These are phyloP conservation scores for Sphagnum tenellum DNA, from an alignment of 225 moss, liverwort and hornwort genomes.

Conservation along the genomic window DNA sequence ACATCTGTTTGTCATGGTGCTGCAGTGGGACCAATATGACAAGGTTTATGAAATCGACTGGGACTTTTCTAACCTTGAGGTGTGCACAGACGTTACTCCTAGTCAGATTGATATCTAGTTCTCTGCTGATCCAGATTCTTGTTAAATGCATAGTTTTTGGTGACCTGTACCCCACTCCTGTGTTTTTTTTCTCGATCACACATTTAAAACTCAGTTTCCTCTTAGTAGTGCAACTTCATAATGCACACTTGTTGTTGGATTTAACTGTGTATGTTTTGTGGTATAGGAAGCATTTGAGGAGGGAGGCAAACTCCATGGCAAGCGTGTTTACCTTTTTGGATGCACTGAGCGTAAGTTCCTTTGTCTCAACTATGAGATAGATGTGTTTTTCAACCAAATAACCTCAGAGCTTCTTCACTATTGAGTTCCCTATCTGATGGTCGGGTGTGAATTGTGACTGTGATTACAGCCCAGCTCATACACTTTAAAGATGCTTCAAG, in stretches of 20 bases:
- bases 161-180: no score
- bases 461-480: conserved; percentile 63
- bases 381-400: neutral
- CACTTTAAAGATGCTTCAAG: conserved; percentile 53
- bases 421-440: neutral
- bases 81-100: neutral
- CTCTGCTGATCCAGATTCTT: no score
- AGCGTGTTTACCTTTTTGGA: conserved; percentile 80
- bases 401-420: neutral
- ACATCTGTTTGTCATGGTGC: neutral
- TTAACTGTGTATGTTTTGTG: neutral
- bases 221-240: neutral
- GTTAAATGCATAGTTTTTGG: no score
- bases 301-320: conserved; percentile 52
- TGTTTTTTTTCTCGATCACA: no score
- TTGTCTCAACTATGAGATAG: neutral
- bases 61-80: conserved; percentile 78
- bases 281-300: conserved; percentile 68
- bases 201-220: no score
- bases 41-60: conserved; percentile 82
- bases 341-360: conserved; percentile 75
- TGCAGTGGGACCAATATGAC: conserved; percentile 92
- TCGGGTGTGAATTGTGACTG: neutral
- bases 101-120: no score
- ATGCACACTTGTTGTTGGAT: neutral